Conservation (phyloP, 2,329 filamentous ascomycete species). For the Plectosphaerella cucumerina region DNA sequence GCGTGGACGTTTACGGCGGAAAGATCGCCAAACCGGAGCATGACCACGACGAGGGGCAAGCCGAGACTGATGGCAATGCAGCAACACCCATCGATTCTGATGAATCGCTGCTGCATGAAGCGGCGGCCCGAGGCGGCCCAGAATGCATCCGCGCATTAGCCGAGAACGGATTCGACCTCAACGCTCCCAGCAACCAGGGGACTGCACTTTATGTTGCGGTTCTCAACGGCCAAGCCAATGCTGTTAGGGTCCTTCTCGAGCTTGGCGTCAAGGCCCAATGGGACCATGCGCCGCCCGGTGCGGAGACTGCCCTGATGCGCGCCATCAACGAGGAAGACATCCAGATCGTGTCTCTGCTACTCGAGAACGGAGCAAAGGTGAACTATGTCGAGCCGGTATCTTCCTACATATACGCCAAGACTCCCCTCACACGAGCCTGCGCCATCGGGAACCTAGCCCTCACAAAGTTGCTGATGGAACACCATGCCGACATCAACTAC, state of each 20-base stretch:
- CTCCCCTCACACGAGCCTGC: constrained; percentile 2
- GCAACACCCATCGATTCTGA: no score
- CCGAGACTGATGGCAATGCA: no score
- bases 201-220: background rate
- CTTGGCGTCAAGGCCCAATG: background rate
- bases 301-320: background rate
- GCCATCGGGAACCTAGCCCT: background rate
- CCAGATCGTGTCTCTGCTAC: background rate
- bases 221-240: background rate
- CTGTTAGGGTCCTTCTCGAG: background rate
- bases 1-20: no score
- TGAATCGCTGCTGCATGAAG: no score
- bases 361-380: background rate
- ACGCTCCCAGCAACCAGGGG: background rate
- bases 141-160: background rate
- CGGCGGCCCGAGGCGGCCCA: no score
- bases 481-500: background rate
- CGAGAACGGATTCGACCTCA: background rate
- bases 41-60: no score
- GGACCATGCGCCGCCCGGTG: background rate
- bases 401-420: background rate
- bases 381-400: background rate
- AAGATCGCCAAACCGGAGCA: no score
- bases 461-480: background rate
- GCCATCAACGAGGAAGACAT: background rate